phyloP scores from a whole-genome alignment of 495 filamentous ascomycete species.

The Penicillium malachiteum region DNA sequence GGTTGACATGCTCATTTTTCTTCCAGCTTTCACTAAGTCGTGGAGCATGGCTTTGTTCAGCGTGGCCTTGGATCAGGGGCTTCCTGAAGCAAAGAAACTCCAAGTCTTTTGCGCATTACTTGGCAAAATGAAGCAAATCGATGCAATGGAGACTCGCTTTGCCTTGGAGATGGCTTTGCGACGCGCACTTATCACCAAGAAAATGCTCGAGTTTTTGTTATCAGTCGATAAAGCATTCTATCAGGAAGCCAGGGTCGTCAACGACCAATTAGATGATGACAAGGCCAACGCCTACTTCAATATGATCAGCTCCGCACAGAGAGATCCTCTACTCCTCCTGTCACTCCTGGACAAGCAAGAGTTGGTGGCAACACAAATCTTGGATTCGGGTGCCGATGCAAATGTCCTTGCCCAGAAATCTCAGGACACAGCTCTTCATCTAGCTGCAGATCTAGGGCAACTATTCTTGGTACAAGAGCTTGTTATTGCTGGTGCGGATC shows the following conservation, averaged over 20 bases:
- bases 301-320: background rate
- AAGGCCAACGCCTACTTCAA: background rate
- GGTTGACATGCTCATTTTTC: background rate
- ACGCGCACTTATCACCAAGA: too few species aligned
- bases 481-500: background rate
- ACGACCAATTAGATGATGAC: background rate
- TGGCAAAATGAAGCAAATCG: background rate
- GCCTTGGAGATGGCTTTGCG: background rate
- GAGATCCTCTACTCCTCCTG: background rate
- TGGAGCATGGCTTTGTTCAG: background rate
- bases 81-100: background rate
- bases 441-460: background rate
- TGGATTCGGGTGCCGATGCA: background rate
- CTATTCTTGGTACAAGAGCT: background rate
- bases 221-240: too few species aligned
- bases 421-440: background rate
- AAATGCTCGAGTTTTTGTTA: too few species aligned
- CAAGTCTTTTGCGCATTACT: background rate
- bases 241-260: background rate
- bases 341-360: background rate
- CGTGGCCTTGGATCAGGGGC: background rate
- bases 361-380: background rate
- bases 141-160: background rate
- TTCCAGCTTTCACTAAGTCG: background rate
- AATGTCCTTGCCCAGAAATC: background rate